These are phyloP conservation scores for Quercus lobata DNA, from an alignment of 331 rosid species.

Conservation along the genomic window DNA sequence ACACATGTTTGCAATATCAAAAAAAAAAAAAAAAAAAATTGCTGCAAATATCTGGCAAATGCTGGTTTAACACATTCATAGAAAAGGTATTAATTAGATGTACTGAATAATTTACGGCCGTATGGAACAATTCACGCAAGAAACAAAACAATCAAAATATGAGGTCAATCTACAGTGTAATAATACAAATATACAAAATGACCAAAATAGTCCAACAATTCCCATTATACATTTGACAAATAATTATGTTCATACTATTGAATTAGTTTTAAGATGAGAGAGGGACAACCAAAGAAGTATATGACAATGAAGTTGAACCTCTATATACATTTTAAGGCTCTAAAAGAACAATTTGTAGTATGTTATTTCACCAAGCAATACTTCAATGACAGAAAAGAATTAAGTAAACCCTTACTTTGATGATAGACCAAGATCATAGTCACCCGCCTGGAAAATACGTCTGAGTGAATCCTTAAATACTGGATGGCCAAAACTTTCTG, in stretches of 20 bases:
- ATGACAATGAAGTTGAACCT: not conserved
- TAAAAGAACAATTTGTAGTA: not conserved
- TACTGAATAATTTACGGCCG: not conserved
- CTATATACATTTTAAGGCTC: not conserved
- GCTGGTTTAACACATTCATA: not conserved
- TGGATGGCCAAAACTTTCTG: constrained; percentile 95
- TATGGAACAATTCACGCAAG: not conserved
- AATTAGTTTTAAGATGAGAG: not conserved
- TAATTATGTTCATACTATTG: not conserved
- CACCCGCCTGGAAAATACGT: constrained; percentile 68
- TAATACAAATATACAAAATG: not conserved
- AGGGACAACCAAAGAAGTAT: not conserved
- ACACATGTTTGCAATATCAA: not conserved
- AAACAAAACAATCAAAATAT: not conserved
- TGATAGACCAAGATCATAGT: constrained; percentile 85
- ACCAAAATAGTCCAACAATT: not conserved
- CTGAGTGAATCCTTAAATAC: constrained; percentile 88
- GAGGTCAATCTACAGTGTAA: not conserved
- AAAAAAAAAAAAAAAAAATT: not conserved
- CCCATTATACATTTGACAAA: not conserved
- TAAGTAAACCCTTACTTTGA: constrained; percentile 58
- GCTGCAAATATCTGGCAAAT: not conserved
- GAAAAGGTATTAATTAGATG: not conserved
- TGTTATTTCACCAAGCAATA: not conserved
- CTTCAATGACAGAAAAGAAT: not conserved